phyloP scores from a whole-genome alignment of 1,139 yeast species.

The Yamadazyma triangularis region DNA sequence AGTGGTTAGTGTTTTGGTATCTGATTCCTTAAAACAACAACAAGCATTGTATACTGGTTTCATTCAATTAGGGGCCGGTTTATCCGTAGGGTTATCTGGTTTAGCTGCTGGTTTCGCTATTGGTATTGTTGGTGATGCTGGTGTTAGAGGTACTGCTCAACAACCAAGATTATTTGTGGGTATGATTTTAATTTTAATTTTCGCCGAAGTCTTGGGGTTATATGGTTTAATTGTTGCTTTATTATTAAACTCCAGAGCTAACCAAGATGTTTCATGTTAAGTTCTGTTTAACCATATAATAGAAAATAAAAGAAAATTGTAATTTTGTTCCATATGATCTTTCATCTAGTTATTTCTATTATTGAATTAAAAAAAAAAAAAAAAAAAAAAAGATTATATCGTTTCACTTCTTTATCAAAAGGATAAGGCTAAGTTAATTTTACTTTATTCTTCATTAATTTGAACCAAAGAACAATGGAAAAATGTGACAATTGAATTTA shows the following conservation, averaged over 20 bases:
- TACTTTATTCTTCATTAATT: too few relatives aligned
- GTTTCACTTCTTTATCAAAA: too few relatives aligned
- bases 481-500: too few relatives aligned
- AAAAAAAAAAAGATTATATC: too few relatives aligned
- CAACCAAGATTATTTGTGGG: conserved; percentile 97
- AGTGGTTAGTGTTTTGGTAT: conserved; percentile 93
- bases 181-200: conserved; percentile 88
- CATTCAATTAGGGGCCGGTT: conserved; percentile 97
- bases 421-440: too few relatives aligned
- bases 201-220: conserved; percentile 95
- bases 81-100: conserved; percentile 96
- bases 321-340: too few relatives aligned
- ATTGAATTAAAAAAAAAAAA: too few relatives aligned
- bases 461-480: too few relatives aligned
- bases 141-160: conserved; percentile 94
- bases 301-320: too few relatives aligned
- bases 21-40: conserved; percentile 82
- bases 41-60: conserved; percentile 97
- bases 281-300: too few relatives aligned
- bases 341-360: too few relatives aligned
- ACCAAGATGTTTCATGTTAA: conserved; percentile 83
- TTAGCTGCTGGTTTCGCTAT: conserved; percentile 97
- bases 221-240: conserved; percentile 97
- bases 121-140: conserved; percentile 99
- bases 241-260: conserved; percentile 94